Base-by-base conservation (phyloP, 345 rosid genomes). In the Hibiscus trionum region DNA sequence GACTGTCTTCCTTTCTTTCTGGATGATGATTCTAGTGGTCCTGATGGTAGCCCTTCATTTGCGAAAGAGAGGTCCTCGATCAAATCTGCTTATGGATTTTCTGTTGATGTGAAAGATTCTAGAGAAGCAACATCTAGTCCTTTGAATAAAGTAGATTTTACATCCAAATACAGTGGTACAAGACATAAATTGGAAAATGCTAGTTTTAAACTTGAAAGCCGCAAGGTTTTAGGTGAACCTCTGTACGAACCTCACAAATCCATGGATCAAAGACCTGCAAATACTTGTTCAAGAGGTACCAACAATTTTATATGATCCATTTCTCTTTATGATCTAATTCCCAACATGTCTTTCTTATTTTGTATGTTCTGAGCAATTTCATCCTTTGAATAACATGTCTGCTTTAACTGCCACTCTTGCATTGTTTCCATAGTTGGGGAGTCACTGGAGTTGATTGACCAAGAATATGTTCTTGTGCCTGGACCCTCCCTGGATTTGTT, bases 381-480 rank as follows among this genome's bases (percentile, higher is more conserved):
- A 29, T 49, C 9, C 59, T 67, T 49, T 29, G 14, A 49, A 67
- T 27, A 49, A 29, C 44, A 71, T 9, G 3, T 78, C 31, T 66
- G 21, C 68, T 75, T 70, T 27, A 31, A 72, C 61, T 42, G 27
- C 47, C 67, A n/a, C 56, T 52, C 27, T 26, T 70, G 70, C 59
- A 17, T 65, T 62, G 58, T 44, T 64, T 66, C 14, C 72, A 61
- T 85, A 90, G 98, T 82, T 64, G 84, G 79, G 50, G 94, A 92
- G 75, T 89, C 90, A 35, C 74, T 85, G 81, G 99, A 92, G 84
- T 77, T 83, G 77, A 87, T 88, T 74, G 98, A 93, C 82, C 97
- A 88, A 80, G 99, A 95, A 65, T 95, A 80, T 60, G 98, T 95
- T 83, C 53, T 95, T 24, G 94, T 95, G 44, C 86, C 93, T 82